These are phyloP conservation scores for Crithidia bombi DNA, from an alignment of 208 protist genomes.

Conservation along the genomic window DNA sequence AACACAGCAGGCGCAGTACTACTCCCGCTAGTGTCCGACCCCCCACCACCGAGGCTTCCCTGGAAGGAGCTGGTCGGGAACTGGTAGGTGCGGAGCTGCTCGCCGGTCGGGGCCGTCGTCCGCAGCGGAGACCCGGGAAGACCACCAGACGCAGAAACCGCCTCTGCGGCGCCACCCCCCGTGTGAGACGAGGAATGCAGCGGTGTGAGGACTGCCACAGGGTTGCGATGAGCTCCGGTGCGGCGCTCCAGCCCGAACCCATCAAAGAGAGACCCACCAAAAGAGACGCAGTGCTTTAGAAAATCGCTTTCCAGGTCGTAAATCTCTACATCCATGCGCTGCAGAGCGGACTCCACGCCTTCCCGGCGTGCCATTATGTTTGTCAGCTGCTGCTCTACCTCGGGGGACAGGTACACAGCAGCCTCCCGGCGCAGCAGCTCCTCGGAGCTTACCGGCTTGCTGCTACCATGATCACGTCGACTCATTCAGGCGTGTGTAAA, in stretches of 20 bases:
- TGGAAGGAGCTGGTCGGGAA: constrained; percentile 10
- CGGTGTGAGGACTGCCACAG: constrained; percentile 28
- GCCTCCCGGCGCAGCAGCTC: constrained; percentile 32
- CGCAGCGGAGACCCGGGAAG: constrained; percentile 16
- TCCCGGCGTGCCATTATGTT: constrained; percentile 51
- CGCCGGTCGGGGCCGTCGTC: neutral
- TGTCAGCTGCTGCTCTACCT: constrained; percentile 39
- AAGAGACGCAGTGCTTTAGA: constrained; percentile 62
- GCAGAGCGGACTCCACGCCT: constrained; percentile 44
- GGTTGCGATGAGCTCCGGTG: constrained; percentile 30
- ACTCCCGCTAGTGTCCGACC: neutral
- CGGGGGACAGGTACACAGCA: constrained; percentile 25
- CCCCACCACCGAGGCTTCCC: neutral
- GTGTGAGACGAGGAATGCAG: constrained; percentile 18
- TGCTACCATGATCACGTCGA: constrained; percentile 23
- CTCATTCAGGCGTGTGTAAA: constrained; percentile 14
- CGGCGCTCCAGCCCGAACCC: constrained; percentile 77
- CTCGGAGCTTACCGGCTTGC: constrained; percentile 21
- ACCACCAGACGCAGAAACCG: neutral
- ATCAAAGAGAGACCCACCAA: constrained; percentile 80
- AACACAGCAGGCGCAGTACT: constrained; percentile 5
- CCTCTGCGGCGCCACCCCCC: neutral
- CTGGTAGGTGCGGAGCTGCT: constrained; percentile 21
- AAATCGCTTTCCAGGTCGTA: constrained; percentile 74
- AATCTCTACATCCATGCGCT: constrained; percentile 53